Evolutionary conservation across 192 early-diverging fungal genomes (phyloP).

Genomic region (Rhizoclosmatium globosum): DNA sequence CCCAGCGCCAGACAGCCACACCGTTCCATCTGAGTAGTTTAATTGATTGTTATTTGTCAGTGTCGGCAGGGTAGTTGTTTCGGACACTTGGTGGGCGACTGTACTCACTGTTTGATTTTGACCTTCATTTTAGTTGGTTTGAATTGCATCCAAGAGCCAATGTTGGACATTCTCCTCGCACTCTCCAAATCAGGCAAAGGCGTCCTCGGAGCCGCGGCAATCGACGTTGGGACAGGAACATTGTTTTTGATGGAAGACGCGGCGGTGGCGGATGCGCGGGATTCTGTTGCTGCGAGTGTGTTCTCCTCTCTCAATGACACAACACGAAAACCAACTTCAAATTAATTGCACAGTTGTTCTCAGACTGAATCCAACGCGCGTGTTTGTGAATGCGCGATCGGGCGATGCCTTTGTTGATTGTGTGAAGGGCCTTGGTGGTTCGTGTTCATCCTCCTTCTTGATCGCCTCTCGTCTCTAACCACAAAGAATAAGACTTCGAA

Average conservation of each 20-base stretch:
- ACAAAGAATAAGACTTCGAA: background rate
- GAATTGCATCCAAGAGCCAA: background rate
- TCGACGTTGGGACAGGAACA: background rate
- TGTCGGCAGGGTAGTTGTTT: background rate
- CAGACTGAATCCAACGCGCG: background rate
- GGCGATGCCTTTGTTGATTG: background rate
- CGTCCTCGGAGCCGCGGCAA: background rate
- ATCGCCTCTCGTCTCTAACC: too few species aligned
- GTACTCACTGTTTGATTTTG: conserved; percentile 17
- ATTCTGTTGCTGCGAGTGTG: background rate
- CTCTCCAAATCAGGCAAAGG: background rate
- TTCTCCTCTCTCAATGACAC: too few species aligned
- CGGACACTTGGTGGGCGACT: background rate
- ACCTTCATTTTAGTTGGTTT: conserved; percentile 9
- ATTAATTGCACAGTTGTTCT: too few species aligned
- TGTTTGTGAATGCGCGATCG: background rate
- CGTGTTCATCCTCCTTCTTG: too few species aligned
- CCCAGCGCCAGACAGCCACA: conserved; percentile 91
- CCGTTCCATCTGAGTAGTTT: conserved; percentile 67
- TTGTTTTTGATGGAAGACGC: background rate
- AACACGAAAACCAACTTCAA: too few species aligned
- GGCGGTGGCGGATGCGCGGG: background rate
- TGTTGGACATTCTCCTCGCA: background rate
- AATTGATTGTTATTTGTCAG: background rate
- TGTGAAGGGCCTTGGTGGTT: background rate